Evolutionary conservation across 495 filamentous ascomycete species (phyloP).

Genomic region (Penicillium longicatenatum): DNA sequence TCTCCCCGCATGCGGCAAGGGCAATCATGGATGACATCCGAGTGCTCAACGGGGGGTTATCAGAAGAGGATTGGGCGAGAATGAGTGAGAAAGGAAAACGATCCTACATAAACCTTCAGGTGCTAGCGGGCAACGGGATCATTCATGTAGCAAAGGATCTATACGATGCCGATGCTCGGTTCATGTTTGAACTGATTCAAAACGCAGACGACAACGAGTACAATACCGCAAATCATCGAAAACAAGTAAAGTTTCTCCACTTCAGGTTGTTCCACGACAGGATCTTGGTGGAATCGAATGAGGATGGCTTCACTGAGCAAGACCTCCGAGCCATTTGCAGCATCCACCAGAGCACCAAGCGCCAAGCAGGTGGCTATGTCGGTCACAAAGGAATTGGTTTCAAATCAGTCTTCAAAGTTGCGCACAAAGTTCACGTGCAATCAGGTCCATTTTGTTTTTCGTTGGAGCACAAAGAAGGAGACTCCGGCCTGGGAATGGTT

Average conservation of each 20-base stretch:
- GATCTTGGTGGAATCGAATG: slow-evolving; percentile 43
- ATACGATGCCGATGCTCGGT: slow-evolving; percentile 33
- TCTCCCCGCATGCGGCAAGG: too few species aligned
- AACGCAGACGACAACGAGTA: slow-evolving; percentile 50
- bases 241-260: slow-evolving; percentile 14
- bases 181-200: slow-evolving; percentile 46
- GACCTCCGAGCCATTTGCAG: slow-evolving; percentile 41
- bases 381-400: slow-evolving; percentile 56
- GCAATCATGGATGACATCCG: too few species aligned
- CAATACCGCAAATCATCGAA: slow-evolving; percentile 5
- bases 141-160: slow-evolving; percentile 26
- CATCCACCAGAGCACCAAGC: slow-evolving; percentile 42
- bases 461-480: not conserved
- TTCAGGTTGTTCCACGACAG: slow-evolving; percentile 25
- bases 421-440: slow-evolving; percentile 48
- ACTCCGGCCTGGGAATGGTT: not conserved
- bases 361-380: slow-evolving; percentile 39
- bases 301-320: slow-evolving; percentile 37
- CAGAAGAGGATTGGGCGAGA: too few species aligned
- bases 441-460: slow-evolving; percentile 33
- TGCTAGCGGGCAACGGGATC: too few species aligned
- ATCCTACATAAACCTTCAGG: too few species aligned
- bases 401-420: slow-evolving; percentile 54
- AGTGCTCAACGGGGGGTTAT: too few species aligned
- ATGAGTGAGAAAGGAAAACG: too few species aligned